These are phyloP conservation scores for Hypoxylon sp. DNA, from an alignment of 2,329 filamentous ascomycete species.

Conservation along the genomic window DNA sequence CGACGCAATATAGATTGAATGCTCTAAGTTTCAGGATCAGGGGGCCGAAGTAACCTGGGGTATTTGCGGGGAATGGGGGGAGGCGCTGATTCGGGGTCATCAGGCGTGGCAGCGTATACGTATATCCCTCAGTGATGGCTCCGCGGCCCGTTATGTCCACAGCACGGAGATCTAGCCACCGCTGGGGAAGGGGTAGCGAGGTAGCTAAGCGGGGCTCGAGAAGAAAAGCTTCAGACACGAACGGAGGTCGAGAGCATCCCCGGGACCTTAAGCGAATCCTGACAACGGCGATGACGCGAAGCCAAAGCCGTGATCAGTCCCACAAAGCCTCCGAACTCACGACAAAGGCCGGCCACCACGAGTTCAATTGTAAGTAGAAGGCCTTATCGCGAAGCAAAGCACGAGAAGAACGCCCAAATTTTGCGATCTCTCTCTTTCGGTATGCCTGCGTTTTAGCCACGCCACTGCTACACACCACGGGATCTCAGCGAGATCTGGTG, in stretches of 20 bases:
- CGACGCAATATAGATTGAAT: slow-evolving; percentile 44
- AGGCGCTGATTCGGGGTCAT: slow-evolving; percentile 32
- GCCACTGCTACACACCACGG: slow-evolving; percentile 19
- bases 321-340: slow-evolving; percentile 29
- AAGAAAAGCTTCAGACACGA: slow-evolving; percentile 23
- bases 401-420: slow-evolving; percentile 14
- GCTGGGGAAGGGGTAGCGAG: slow-evolving; percentile 26
- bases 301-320: slow-evolving; percentile 25
- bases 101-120: slow-evolving; percentile 35
- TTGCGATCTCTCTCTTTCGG: slow-evolving; percentile 10
- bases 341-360: neutral
- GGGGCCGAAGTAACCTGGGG: slow-evolving; percentile 45
- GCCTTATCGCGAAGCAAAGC: slow-evolving; percentile 1
- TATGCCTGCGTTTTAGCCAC: slow-evolving; percentile 18
- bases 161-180: slow-evolving; percentile 42
- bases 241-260: slow-evolving; percentile 26
- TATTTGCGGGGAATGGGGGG: slow-evolving; percentile 43
- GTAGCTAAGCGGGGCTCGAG: slow-evolving; percentile 28
- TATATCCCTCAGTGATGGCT: slow-evolving; percentile 38
- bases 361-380: slow-evolving; percentile 11
- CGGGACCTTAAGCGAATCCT: slow-evolving; percentile 28
- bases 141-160: slow-evolving; percentile 45
- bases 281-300: slow-evolving; percentile 31
- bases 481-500: slow-evolving; percentile 45
- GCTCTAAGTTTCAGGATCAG: slow-evolving; percentile 43